phyloP scores from a whole-genome alignment of 2,329 filamentous ascomycete species.

The Helotiales sp. region DNA sequence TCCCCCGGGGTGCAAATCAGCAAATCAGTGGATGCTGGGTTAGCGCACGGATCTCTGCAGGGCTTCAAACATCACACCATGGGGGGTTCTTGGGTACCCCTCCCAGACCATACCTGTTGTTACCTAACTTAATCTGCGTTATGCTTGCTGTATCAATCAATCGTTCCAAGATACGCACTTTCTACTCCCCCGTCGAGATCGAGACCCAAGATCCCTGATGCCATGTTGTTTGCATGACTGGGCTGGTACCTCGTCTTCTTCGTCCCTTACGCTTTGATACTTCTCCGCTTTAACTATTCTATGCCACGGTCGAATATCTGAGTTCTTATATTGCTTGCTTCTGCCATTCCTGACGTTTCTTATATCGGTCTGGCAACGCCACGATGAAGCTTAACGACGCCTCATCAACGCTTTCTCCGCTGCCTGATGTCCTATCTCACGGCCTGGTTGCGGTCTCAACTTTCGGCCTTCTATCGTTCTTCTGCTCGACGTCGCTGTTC shows the following conservation, averaged over 20 bases:
- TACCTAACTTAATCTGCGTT: not conserved
- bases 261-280: not conserved
- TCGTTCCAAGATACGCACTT: not conserved
- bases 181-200: not conserved
- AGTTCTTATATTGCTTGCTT: conserved; percentile 7
- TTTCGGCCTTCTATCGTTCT: conserved; percentile 48
- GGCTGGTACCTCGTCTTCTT: not conserved
- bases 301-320: too few species aligned
- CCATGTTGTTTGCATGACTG: conserved; percentile 2
- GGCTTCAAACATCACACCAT: conserved; percentile 1
- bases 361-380: conserved; percentile 7
- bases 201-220: not conserved
- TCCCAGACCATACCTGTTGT: not conserved
- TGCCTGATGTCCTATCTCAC: conserved; percentile 30
- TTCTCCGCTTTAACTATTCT: too few species aligned
- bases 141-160: not conserved
- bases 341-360: not conserved
- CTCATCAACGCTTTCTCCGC: conserved; percentile 27
- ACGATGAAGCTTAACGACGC: conserved; percentile 22
- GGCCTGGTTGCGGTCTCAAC: conserved; percentile 47
- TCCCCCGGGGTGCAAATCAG: not conserved
- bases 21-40: not conserved
- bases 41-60: not conserved
- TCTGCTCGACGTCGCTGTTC: conserved; percentile 43
- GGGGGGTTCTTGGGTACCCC: too few species aligned